Base-by-base conservation (phyloP, 805 yeast genomes). In the Yarrowia phangngaensis region DNA sequence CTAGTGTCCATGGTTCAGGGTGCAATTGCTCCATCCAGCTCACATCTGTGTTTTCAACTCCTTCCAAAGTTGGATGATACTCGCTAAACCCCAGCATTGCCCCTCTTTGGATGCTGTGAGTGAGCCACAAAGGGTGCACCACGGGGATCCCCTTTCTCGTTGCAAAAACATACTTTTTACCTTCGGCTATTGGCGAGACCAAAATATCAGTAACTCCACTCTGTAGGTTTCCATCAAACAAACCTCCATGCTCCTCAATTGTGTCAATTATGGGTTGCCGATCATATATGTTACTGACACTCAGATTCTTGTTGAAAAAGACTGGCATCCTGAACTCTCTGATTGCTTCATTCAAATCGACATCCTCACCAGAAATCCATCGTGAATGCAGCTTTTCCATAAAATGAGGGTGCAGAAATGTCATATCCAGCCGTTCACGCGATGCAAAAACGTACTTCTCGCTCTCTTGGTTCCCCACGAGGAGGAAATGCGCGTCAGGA, bases 361-460 rank as follows among this genome's bases (percentile, higher is more conserved):
- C 52, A 36, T 70, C 74, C 16, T 69, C 71, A 23, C 82, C 84
- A 16, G 64, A 56, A 9, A 70, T 57, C 88, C 87, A 83, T 5
- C 63, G 62, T 12, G 67, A 65, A 55, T 79, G 71, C 8, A 79
- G 54, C 15, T 60, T 61, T 16, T 64, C 56, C 6, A 84, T 65
- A 6, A 73, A 63, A 2, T 70, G 69, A 0, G 79, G 73, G 9
- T 64, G 60, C 13, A 85, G 59, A 55, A 85, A 78, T 32, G 62
- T 62, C 23, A 86, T 71, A 63, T 84, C 89, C 41, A 67, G 64
- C 20, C 63, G 56, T 14, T 58, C 55, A 24, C 50, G 60, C 6
- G 76, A 68, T 23, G 78, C 73, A 63, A 65, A 78, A 52, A 64
- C 64, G 64, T 76, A 79, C 61, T 79, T 79, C 11, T 71, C 75